Conservation (phyloP, 2,329 filamentous ascomycete genomes). For the Ploettnerulaceae sp. region DNA sequence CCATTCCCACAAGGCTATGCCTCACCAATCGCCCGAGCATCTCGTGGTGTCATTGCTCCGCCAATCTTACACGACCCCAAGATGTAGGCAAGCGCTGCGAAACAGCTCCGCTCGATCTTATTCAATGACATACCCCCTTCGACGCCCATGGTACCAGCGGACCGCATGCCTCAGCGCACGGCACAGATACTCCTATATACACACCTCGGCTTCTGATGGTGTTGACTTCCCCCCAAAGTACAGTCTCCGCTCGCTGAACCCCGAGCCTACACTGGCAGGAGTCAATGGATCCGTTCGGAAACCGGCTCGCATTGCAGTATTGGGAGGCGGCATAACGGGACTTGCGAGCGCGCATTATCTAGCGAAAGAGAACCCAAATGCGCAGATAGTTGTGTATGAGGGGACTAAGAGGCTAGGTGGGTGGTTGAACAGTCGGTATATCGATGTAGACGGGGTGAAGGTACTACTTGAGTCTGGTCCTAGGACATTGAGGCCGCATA, state of each 20-base stretch:
- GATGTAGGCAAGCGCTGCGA: background rate
- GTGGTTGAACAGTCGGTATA: conserved; percentile 69
- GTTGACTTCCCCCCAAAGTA: background rate
- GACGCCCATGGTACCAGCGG: conserved; percentile 1
- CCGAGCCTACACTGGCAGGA: too few species aligned
- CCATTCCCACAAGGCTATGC: conserved; percentile 25
- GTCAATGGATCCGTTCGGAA: background rate
- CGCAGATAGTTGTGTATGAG: conserved; percentile 80
- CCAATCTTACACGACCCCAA: conserved; percentile 25
- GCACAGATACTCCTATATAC: conserved; percentile 5
- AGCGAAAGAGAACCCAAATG: conserved; percentile 58
- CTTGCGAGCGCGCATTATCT: conserved; percentile 75
- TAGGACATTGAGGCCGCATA: conserved; percentile 40
- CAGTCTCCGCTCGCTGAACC: background rate
- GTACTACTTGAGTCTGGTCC: conserved; percentile 83
- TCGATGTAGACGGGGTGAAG: conserved; percentile 54
- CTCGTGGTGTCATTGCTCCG: conserved; percentile 26
- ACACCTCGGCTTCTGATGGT: conserved; percentile 1
- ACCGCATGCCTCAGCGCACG: background rate
- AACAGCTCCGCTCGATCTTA: conserved; percentile 11
- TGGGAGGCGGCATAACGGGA: conserved; percentile 81
- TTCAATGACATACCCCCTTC: background rate
- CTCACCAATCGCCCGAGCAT: conserved; percentile 26
- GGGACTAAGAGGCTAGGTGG: conserved; percentile 66
- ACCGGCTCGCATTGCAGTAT: conserved; percentile 50